Conservation (phyloP, 306 rosid genomes). For the Boehmeria nivea region DNA sequence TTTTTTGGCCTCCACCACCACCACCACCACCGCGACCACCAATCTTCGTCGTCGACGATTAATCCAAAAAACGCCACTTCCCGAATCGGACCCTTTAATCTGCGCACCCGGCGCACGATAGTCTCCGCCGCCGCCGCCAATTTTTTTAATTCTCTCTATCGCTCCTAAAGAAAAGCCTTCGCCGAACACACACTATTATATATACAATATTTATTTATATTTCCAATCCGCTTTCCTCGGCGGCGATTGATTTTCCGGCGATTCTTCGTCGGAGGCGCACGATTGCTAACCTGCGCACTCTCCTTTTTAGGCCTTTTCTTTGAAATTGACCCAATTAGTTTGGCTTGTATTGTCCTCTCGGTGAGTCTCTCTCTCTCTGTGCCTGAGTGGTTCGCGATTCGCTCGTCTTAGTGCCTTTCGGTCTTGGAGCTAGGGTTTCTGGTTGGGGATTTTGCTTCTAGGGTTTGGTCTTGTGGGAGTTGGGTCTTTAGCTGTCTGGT, state of each 20-base stretch:
- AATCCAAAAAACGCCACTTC: conserved; percentile 12
- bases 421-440: conserved; percentile 32
- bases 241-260: conserved; percentile 47
- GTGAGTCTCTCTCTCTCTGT: conserved; percentile 25
- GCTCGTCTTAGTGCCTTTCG: conserved; percentile 33
- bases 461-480: conserved; percentile 36
- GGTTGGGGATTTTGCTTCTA: conserved; percentile 42
- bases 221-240: neutral
- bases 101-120: conserved; percentile 15
- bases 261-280: conserved; percentile 36
- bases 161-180: neutral
- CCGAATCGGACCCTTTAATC: conserved; percentile 1
- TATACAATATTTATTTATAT: neutral
- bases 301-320: conserved; percentile 5
- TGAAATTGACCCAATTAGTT: conserved; percentile 26
- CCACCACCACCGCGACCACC: neutral
- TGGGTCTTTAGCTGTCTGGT: conserved; percentile 57
- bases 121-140: conserved; percentile 10
- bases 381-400: conserved; percentile 26
- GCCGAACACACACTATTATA: neutral
- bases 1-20: conserved; percentile 4
- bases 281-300: conserved; percentile 42
- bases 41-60: conserved; percentile 20
- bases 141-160: neutral
- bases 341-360: conserved; percentile 26